A percentile compares a stretch with the other conserved stretches of the same genome.
Conservation (phyloP, 129 eudicot species). For the carrot (Daucus carota) region DNA sequence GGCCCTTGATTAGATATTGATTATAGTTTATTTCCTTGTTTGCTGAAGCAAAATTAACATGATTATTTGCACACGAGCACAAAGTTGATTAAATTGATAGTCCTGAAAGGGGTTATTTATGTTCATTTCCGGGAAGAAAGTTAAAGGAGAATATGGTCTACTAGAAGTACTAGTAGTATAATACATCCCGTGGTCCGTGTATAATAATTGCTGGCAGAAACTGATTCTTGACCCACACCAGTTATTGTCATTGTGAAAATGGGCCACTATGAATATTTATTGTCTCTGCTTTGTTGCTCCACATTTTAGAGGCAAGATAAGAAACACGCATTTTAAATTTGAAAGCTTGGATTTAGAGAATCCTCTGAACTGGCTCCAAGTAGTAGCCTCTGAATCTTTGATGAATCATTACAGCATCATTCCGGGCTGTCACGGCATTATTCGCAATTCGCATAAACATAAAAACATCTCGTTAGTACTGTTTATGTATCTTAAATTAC, state of each 20-base stretch:
- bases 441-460: neutral
- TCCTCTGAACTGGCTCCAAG: slow-evolving; percentile 5
- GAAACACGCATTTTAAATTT: neutral
- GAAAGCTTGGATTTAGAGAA: neutral
- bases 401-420: neutral
- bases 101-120: neutral
- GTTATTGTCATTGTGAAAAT: neutral
- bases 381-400: neutral
- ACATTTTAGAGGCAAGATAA: slow-evolving; percentile 3
- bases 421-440: neutral
- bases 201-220: neutral
- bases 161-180: neutral
- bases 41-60: neutral
- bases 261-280: neutral
- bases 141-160: neutral
- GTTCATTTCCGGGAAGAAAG: neutral
- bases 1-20: neutral
- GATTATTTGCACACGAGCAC: neutral
- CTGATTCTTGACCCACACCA: neutral
- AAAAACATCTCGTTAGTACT: too few relatives aligned
- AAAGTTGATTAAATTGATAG: neutral
- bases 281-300: neutral
- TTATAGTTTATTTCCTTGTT: neutral
- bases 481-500: too few relatives aligned
- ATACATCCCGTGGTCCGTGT: neutral